Evolutionary conservation across 495 filamentous ascomycete species (phyloP), one percentile per base, ranked within the genome.

Genomic region (Penicillium coffeae): DNA sequence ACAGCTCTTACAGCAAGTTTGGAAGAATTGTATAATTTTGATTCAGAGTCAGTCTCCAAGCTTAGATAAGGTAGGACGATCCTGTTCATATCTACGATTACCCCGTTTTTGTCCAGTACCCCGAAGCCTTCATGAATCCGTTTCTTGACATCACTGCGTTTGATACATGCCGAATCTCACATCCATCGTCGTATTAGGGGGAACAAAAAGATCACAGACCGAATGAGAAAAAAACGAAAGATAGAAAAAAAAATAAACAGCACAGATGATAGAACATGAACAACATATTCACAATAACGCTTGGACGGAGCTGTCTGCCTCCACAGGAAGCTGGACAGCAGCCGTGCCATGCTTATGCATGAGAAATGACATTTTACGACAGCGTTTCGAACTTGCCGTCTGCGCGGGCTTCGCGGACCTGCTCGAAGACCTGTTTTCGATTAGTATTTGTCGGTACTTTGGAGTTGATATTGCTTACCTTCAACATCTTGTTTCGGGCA

Each of bases 401-500:
- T 38, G 80, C 75, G 56, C 80, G 84, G 52, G 84, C 85, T 56
- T 87, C 90, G 59, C 84, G 87, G 61, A 98, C 91, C 74, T 97
- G 92, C 60, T 94, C 91, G 68, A 96, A 96, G 21, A 95, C 84
- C 83, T 87, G 27, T 4, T 8, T 21, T 34, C 16, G n/a, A 18
- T 20, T 13, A 47, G 38, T 22, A 38, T 42, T 51, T 54, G 19
- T 32, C 2, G 9, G 9, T 33, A 19, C 18, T 35, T 30, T 21
- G 14, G 33, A 16, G 22, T 14, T 15, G 8, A 22, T 36, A 14
- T 13, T 10, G 68, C 76, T 62, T 50, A 89, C 93, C 82, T 98
- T 98, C 38, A 98, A 73, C 90, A 98, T 95, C 78, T 98, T 98
- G 69, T 90, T 88, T 48, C 93, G 78, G 15, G 93, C 93, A 55